These are phyloP conservation scores for Heteromeles arbutifolia DNA, from an alignment of 306 rosid genomes.

Conservation along the genomic window DNA sequence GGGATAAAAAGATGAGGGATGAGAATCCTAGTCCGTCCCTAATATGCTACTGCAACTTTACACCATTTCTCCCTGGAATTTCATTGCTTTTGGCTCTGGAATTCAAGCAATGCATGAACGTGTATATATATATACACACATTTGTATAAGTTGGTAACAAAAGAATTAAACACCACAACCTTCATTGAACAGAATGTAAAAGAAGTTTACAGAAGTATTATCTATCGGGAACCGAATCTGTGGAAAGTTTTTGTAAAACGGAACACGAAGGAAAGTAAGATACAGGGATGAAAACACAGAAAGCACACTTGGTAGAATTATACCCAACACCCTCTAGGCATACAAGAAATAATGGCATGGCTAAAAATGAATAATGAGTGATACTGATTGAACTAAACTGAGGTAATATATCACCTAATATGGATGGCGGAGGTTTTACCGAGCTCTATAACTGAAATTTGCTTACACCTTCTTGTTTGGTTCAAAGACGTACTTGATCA, in stretches of 20 bases:
- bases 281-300: neutral
- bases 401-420: constrained; percentile 1
- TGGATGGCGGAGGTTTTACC: constrained; percentile 18
- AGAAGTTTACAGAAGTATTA: neutral
- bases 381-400: neutral
- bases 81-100: neutral
- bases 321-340: constrained; percentile 7
- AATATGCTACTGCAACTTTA: neutral
- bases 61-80: neutral
- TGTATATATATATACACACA: too few species aligned
- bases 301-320: constrained; percentile 4
- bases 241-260: neutral
- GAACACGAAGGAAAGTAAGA: constrained; percentile 6
- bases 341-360: constrained; percentile 7
- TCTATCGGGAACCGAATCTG: constrained; percentile 5
- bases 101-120: too few species aligned
- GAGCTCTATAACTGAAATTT: constrained; percentile 9
- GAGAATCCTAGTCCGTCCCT: too few species aligned
- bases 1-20: too few species aligned
- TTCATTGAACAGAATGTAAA: neutral
- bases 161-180: neutral
- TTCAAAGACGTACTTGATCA: constrained; percentile 64
- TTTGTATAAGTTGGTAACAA: too few species aligned
- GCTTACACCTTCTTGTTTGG: constrained; percentile 58
- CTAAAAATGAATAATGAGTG: constrained; percentile 15